Percentiles rank a stretch among this genome's conserved stretches.
Evolutionary conservation across 495 filamentous ascomycete species (phyloP).

Genomic region (Lepidopterella palustris): DNA sequence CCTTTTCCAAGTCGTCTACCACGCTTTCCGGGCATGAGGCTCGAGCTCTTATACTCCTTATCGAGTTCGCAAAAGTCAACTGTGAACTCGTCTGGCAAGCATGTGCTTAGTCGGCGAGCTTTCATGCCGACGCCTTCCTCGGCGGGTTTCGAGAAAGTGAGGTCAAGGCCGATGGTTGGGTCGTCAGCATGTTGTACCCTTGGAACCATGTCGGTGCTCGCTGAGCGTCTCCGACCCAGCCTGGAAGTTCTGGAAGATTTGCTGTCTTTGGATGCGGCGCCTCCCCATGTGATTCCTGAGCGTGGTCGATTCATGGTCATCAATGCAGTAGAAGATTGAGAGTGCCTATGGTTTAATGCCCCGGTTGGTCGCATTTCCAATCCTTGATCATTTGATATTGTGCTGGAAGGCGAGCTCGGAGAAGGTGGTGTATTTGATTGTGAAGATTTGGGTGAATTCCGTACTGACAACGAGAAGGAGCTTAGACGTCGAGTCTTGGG

Average conservation of each 20-base stretch:
- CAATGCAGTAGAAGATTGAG: conserved; percentile 16
- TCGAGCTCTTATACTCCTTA: conserved; percentile 53
- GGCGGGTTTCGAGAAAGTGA: conserved; percentile 43
- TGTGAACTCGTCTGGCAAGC: conserved; percentile 56
- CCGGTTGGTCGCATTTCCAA: background rate
- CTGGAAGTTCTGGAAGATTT: background rate
- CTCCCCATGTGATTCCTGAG: conserved; percentile 11
- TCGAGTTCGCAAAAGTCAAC: conserved; percentile 56
- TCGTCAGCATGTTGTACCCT: conserved; percentile 6
- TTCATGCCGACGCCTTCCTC: conserved; percentile 59
- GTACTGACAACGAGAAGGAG: conserved; percentile 25
- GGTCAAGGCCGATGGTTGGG: conserved; percentile 17
- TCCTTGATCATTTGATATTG: conserved; percentile 19
- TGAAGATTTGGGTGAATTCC: conserved; percentile 22
- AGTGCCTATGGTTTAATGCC: conserved; percentile 15
- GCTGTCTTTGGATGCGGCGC: background rate
- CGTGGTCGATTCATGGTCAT: conserved; percentile 11
- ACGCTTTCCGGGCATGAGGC: conserved; percentile 51
- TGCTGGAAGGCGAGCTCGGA: conserved; percentile 28
- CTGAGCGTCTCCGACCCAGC: conserved; percentile 19
- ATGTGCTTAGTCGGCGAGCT: conserved; percentile 55
- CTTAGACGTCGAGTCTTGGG: conserved; percentile 17
- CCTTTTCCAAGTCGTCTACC: conserved; percentile 54
- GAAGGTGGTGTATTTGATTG: conserved; percentile 26
- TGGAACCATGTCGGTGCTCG: conserved; percentile 20